Base-by-base conservation (phyloP, 352 stramenopile species). In the Phytophthora hibernalis region DNA sequence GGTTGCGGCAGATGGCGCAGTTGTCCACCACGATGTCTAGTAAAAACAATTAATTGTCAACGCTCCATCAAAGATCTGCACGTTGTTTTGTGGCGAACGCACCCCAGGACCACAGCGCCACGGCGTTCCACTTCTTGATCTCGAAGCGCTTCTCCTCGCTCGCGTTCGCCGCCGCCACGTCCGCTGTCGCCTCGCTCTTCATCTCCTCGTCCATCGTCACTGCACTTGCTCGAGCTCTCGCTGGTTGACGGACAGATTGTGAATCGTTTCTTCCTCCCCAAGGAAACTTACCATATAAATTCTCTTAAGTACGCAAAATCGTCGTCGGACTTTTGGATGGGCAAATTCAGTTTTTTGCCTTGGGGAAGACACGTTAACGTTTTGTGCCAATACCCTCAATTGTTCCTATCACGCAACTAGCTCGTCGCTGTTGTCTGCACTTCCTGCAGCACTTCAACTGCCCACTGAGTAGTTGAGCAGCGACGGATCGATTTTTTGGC, bases 71-170 rank as follows among this genome's bases (percentile, higher is more conserved):
- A 74, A 68, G 55, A 77, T 76, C 50, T 54, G 22, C 31, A 59
- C 21, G 16, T 49, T n/a, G 2, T n/a, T 10, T 22, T 2, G 15
- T 18, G 9, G 16, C 16, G 16, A 8, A 84, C 80, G 69, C 49
- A 94, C 84, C 97, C 97, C 97, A 99, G 10, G 91, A 98, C 98
- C 98, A 99, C 80, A 99, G 98, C 60, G 97, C 97, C 38, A 99
- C 93, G 12, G 96, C 94, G 80, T 99, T 99, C 97, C 97, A 99
- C 80, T 99, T 99, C 77, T 99, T 99, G 74, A 99, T 99, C 89
- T 99, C 97, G 70, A 99, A 99, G 61, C 97, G 89, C 76, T 94
- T 94, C 67, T 92, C 84, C 42, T 93, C 82, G 30, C 54, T 68
- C 30, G 62, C 28, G 26, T 50, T 28, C 12, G 64, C 26, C 2